These are phyloP conservation scores for Neoascochyta sp. DNA, from an alignment of 2,329 filamentous ascomycete genomes.

Conservation along the genomic window DNA sequence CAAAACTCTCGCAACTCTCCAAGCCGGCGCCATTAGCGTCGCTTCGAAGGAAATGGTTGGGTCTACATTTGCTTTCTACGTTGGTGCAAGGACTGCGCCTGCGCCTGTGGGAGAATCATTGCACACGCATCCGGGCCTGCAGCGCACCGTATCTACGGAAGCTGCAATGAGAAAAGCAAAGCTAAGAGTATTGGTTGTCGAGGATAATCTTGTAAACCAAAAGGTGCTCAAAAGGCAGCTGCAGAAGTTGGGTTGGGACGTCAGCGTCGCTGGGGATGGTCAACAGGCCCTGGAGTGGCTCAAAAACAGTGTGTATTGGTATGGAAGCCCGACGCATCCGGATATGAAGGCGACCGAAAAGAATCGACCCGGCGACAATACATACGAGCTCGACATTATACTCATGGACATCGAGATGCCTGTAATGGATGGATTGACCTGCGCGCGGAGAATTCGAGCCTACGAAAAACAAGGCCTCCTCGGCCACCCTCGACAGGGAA, in stretches of 20 bases:
- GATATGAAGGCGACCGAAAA: not conserved
- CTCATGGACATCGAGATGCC: conserved; percentile 38
- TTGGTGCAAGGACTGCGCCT: conserved; percentile 24
- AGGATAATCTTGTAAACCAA: conserved; percentile 44
- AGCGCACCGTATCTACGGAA: conserved; percentile 14
- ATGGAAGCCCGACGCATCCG: conserved; percentile 1
- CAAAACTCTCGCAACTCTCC: conserved; percentile 26
- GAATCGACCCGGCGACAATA: conserved; percentile 1
- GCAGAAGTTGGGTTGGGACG: conserved; percentile 33
- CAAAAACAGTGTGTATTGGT: conserved; percentile 26
- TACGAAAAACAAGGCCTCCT: conserved; percentile 23
- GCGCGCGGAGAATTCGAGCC: conserved; percentile 25
- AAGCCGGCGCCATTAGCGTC: conserved; percentile 45
- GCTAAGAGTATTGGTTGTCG: conserved; percentile 31
- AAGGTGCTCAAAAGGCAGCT: conserved; percentile 42
- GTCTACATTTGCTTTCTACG: conserved; percentile 43
- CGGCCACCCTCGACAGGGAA: conserved; percentile 4
- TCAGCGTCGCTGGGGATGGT: conserved; percentile 39
- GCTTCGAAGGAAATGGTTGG: conserved; percentile 30
- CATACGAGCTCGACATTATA: conserved; percentile 19
- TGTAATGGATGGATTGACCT: conserved; percentile 33
- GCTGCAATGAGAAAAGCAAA: conserved; percentile 17
- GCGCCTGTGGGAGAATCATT: conserved; percentile 8
- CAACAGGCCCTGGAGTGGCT: conserved; percentile 39
- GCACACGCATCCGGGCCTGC: conserved; percentile 5